Conservation (phyloP, 805 yeast species). For the Phaffomyces thermotolerans region DNA sequence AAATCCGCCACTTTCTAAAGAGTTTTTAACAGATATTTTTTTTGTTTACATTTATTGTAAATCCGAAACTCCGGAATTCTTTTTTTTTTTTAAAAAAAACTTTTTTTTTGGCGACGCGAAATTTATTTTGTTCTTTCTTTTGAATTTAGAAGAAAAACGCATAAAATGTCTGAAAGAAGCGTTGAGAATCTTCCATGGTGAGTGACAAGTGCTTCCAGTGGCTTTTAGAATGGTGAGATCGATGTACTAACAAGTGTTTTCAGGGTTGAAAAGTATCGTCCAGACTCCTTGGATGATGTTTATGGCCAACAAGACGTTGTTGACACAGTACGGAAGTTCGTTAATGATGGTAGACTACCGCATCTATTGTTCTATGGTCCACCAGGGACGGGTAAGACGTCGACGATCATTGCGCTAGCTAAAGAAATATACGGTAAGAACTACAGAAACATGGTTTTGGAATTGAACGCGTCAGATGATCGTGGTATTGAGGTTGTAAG, state of each 20-base stretch:
- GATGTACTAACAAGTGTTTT: slow-evolving; percentile 1
- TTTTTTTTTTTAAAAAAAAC: not conserved
- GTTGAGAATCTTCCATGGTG: slow-evolving; percentile 25
- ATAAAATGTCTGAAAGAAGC: slow-evolving; percentile 18
- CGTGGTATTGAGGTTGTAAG: slow-evolving; percentile 98
- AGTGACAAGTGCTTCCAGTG: not conserved
- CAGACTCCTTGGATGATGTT: slow-evolving; percentile 74
- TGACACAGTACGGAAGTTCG: slow-evolving; percentile 76
- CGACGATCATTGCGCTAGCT: slow-evolving; percentile 83
- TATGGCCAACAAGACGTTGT: slow-evolving; percentile 88
- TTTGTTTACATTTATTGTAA: not conserved
- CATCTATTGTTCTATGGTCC: slow-evolving; percentile 93
- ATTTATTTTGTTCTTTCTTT: not conserved
- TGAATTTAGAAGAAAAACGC: not conserved
- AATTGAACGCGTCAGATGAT: slow-evolving; percentile 94
- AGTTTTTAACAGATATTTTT: not conserved
- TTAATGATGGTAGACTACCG: slow-evolving; percentile 76
- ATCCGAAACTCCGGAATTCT: not conserved
- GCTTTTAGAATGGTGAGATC: not conserved
- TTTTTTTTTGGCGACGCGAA: slow-evolving; percentile 2
- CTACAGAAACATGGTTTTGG: slow-evolving; percentile 84
- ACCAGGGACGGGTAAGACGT: slow-evolving; percentile 91
- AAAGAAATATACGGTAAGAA: slow-evolving; percentile 78
- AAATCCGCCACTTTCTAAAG: too few species aligned
- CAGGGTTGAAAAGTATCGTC: slow-evolving; percentile 95